Percentiles rank a stretch among this genome's conserved stretches.
phyloP scores from a whole-genome alignment of 1,139 yeast species.

The Taphrina communis region DNA sequence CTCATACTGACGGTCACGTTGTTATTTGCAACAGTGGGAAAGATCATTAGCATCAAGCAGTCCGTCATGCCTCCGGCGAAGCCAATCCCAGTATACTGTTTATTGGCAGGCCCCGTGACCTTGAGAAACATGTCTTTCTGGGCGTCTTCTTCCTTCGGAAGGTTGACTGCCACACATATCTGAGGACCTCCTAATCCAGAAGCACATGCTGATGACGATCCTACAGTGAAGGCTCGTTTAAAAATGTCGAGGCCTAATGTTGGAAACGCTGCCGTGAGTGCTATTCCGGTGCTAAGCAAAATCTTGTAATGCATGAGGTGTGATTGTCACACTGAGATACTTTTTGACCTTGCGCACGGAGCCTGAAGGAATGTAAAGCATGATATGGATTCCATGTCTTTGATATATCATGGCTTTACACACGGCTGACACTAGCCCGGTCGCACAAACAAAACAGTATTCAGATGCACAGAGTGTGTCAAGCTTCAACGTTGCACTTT shows the following conservation, averaged over 20 bases:
- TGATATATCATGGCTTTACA: not conserved
- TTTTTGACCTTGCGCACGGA: too few relatives aligned
- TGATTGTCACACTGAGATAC: too few relatives aligned
- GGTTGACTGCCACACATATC: constrained; percentile 29
- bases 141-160: constrained; percentile 20
- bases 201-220: not conserved
- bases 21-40: constrained; percentile 3
- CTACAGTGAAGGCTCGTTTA: not conserved
- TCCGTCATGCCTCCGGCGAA: constrained; percentile 27
- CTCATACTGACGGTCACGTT: constrained; percentile 19
- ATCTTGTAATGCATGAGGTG: not conserved
- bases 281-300: not conserved
- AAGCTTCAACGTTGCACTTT: not conserved
- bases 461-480: not conserved
- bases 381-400: not conserved
- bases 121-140: constrained; percentile 30
- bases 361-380: too few relatives aligned
- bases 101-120: constrained; percentile 25
- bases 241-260: not conserved
- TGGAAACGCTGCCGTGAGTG: constrained; percentile 1
- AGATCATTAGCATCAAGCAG: constrained; percentile 27
- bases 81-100: constrained; percentile 30
- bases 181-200: not conserved
- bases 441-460: not conserved
- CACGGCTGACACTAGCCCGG: not conserved